Percentiles rank a stretch among this genome's conserved stretches.
These are phyloP conservation scores for Ailanthus altissimus DNA, from an alignment of 345 rosid species.

Conservation along the genomic window DNA sequence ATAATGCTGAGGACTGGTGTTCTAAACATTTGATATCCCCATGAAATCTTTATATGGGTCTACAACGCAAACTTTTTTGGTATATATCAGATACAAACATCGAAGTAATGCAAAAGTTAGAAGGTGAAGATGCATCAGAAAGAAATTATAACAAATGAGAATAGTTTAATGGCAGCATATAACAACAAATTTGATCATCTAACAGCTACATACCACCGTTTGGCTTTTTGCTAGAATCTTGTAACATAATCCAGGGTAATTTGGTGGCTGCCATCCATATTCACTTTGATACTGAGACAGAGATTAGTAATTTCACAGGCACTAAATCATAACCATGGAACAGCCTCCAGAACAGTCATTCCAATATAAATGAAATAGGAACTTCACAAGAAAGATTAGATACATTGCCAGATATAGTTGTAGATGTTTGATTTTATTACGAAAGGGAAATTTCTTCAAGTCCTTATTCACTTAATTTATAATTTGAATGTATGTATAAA, in stretches of 20 bases:
- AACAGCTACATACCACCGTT: conserved; percentile 73
- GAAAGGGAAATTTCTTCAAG: too few relatives aligned
- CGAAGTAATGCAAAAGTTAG: background rate
- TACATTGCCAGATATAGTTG: background rate
- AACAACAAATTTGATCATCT: conserved; percentile 9
- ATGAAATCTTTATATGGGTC: too few relatives aligned
- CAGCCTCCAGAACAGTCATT: background rate
- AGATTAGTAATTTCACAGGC: background rate
- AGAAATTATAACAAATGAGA: background rate
- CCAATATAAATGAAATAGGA: background rate
- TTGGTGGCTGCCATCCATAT: conserved; percentile 82
- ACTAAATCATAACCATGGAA: background rate
- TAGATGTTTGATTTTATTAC: background rate
- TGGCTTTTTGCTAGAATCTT: conserved; percentile 93
- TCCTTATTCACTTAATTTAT: too few relatives aligned
- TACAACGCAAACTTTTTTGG: too few relatives aligned
- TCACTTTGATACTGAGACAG: conserved; percentile 85
- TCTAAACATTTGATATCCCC: background rate
- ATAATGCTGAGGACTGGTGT: background rate
- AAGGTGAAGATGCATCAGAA: background rate
- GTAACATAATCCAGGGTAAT: conserved; percentile 88
- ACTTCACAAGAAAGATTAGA: background rate
- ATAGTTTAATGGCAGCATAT: background rate
- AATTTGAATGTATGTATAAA: too few relatives aligned
- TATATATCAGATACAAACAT: background rate